Evolutionary conservation across 2,329 filamentous ascomycete genomes (phyloP).

Genomic region (Ophiosphaerella korrae): DNA sequence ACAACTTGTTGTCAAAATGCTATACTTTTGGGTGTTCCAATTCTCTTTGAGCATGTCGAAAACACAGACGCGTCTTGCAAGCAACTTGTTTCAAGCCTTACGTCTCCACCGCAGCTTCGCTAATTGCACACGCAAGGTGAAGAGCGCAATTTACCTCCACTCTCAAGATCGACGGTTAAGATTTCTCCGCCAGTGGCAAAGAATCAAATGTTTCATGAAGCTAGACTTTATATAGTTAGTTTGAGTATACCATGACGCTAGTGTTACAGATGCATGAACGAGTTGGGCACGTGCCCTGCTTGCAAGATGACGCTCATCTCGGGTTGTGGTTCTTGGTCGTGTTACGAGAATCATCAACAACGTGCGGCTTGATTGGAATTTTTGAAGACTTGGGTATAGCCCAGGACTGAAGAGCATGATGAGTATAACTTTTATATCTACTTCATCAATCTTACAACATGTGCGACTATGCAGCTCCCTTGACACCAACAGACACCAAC

Average conservation of each 20-base stretch:
- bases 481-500: too few relatives aligned
- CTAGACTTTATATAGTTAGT: slow-evolving; percentile 1
- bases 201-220: neutral
- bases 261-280: slow-evolving; percentile 9
- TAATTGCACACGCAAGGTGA: slow-evolving; percentile 1
- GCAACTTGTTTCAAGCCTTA: neutral
- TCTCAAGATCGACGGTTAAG: slow-evolving; percentile 6
- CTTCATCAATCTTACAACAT: too few relatives aligned
- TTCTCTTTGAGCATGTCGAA: too few relatives aligned
- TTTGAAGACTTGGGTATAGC: neutral
- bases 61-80: too few relatives aligned
- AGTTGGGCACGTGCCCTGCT: slow-evolving; percentile 2
- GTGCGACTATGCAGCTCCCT: too few relatives aligned
- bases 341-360: neutral
- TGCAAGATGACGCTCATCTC: slow-evolving; percentile 8
- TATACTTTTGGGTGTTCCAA: too few relatives aligned
- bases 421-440: too few relatives aligned
- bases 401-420: too few relatives aligned
- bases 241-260: neutral
- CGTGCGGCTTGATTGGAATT: neutral
- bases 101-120: neutral
- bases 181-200: slow-evolving; percentile 1
- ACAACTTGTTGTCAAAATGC: too few relatives aligned
- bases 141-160: slow-evolving; percentile 1
- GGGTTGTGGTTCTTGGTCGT: neutral